Percentiles rank a stretch among this genome's conserved stretches.
Conservation (phyloP, 83 land plant genomes). For the Isoetes engelmannii region DNA sequence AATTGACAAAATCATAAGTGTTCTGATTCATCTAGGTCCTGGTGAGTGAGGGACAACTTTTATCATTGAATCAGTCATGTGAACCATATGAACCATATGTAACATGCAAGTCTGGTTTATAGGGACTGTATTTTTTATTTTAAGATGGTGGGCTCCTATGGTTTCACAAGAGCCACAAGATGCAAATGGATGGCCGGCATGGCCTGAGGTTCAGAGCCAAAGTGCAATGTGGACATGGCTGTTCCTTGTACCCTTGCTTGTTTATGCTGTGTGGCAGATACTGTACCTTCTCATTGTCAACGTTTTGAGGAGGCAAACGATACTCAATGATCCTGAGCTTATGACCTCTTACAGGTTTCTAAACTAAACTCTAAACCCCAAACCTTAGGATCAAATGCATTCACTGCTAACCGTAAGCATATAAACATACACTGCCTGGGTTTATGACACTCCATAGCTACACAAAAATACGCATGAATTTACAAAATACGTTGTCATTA, state of each 20-base stretch:
- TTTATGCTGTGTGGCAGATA: background rate
- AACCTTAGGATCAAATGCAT: background rate
- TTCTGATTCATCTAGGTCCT: slow-evolving; percentile 4
- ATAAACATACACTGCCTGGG: background rate
- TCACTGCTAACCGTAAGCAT: background rate
- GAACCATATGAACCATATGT: background rate
- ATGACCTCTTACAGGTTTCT: background rate
- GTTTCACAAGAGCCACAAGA: background rate
- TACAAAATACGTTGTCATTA: background rate
- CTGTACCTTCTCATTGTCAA: slow-evolving; percentile 9
- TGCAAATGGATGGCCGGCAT: slow-evolving; percentile 1
- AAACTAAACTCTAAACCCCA: too few relatives aligned
- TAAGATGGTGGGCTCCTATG: slow-evolving; percentile 8
- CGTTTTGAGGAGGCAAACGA: background rate
- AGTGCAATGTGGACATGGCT: slow-evolving; percentile 5
- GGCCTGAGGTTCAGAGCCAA: background rate
- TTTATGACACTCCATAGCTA: background rate
- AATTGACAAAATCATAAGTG: slow-evolving; percentile 8
- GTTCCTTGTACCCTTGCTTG: slow-evolving; percentile 1
- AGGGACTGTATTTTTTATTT: background rate
- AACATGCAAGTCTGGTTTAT: background rate
- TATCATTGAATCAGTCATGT: background rate
- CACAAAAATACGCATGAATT: background rate
- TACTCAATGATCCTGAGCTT: slow-evolving; percentile 6
- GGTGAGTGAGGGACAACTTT: background rate